These are phyloP conservation scores for Podospora pseudoanserina DNA, from an alignment of 495 filamentous ascomycete species.

Conservation along the genomic window DNA sequence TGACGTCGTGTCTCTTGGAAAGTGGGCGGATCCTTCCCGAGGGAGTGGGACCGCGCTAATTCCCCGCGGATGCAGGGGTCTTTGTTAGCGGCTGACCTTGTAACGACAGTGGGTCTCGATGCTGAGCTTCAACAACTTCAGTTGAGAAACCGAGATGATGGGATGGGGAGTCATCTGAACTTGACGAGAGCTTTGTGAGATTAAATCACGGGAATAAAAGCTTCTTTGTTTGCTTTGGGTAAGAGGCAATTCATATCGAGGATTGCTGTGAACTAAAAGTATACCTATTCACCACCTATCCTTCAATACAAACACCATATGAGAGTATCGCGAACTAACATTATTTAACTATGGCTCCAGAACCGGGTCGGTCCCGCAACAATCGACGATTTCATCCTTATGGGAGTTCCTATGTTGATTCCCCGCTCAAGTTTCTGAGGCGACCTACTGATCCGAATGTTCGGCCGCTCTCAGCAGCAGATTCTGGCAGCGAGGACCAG, in stretches of 20 bases:
- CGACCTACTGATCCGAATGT: not conserved
- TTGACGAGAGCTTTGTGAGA: not conserved
- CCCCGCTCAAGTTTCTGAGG: not conserved
- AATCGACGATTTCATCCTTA: not conserved
- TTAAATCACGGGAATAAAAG: not conserved
- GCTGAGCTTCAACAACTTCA: not conserved
- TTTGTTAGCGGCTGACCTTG: not conserved
- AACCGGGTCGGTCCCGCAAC: not conserved
- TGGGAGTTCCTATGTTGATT: not conserved
- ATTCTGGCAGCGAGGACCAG: not conserved
- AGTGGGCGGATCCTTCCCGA: conserved; percentile 17
- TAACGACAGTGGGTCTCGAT: not conserved
- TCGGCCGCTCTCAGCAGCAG: not conserved
- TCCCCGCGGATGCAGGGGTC: conserved; percentile 16
- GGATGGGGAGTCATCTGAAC: not conserved
- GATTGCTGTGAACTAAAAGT: not conserved
- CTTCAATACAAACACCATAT: not conserved
- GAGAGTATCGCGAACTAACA: not conserved
- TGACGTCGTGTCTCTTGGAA: conserved; percentile 4
- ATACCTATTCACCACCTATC: not conserved
- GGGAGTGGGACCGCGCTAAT: conserved; percentile 17
- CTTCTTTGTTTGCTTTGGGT: not conserved
- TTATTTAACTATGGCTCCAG: not conserved
- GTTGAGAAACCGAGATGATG: not conserved
- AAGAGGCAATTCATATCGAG: not conserved